Base-by-base conservation (phyloP, 179 eudicot genomes). In the Beta lomatogona region DNA sequence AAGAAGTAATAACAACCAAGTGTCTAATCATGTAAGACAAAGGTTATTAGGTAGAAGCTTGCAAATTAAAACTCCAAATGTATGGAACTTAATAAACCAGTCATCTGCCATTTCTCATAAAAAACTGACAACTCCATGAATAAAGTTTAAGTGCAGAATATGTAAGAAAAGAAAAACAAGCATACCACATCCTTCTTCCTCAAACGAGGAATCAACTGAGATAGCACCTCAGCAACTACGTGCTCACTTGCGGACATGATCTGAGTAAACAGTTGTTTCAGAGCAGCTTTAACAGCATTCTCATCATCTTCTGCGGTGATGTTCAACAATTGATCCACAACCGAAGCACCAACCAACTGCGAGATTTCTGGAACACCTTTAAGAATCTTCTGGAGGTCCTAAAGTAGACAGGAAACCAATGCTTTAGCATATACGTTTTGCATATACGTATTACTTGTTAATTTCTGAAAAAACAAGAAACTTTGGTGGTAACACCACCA, bases 201-300 rank as follows among this genome's bases (percentile, higher is more conserved):
- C 86, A 95, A 84, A 19, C 98, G 95, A 76, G 74, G 87, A 57
- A 84, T 92, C 89, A 95, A 69, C 59, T 91, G 91, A 15, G 90
- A 59, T 19, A 92, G 71, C 5, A 85, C 91, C 72, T 86, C 74
- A 3, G 91, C 83, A 80, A 92, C 86, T 71, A 75, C 86, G 14
- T 83, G 87, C 72, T 88, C 88, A 84, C 87, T 89, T 21, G 94
- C 97, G 77, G 97, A 89, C 98, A 95, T 91, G 75, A 95, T 89
- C 63, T 84, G 83, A 50, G 89, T 91, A 80, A 95, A 95, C 41
- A 95, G 71, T 46, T 86, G 83, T 71, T 72, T 88, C 83, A 95
- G 76, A 63, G 84, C 84, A 19, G 80, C 86, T 86, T 88, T 92
- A 64, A 83, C 53, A 66, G 87, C 84, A 25, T 85, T 87, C 64